Percentiles rank a stretch among this genome's conserved stretches.
Evolutionary conservation across 352 stramenopile genomes (phyloP).

Genomic region (Phytophthora pinifolia): DNA sequence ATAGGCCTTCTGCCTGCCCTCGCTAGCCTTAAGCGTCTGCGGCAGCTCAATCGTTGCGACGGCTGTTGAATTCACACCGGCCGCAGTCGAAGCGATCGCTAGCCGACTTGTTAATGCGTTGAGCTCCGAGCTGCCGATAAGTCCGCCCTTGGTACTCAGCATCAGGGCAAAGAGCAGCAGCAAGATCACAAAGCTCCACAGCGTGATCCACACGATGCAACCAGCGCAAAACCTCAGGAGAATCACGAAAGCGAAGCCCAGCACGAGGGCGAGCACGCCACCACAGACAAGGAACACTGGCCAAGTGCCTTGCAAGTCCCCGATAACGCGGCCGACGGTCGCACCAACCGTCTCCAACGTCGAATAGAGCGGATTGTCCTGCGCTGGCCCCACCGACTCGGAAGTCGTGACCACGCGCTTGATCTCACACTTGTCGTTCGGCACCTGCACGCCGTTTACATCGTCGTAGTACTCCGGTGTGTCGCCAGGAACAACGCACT

Average conservation of each 20-base stretch:
- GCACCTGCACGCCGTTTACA: constrained; percentile 41
- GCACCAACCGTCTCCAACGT: constrained; percentile 54
- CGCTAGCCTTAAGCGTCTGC: constrained; percentile 52
- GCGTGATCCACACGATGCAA: constrained; percentile 70
- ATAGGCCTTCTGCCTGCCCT: constrained; percentile 65
- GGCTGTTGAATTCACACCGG: constrained; percentile 33
- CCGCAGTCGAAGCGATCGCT: constrained; percentile 28
- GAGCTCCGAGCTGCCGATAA: constrained; percentile 59
- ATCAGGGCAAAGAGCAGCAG: constrained; percentile 73
- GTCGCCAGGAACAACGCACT: constrained; percentile 70
- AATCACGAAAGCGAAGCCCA: constrained; percentile 72
- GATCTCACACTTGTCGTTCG: constrained; percentile 76
- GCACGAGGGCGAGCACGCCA: constrained; percentile 42
- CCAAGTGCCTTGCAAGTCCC: constrained; percentile 68
- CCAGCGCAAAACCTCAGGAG: constrained; percentile 73
- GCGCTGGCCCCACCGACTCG: constrained; percentile 53
- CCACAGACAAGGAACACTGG: constrained; percentile 51
- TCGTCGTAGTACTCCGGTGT: constrained; percentile 68
- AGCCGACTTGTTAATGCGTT: constrained; percentile 41
- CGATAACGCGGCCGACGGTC: constrained; percentile 59
- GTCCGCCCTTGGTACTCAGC: constrained; percentile 70
- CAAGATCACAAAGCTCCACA: constrained; percentile 68
- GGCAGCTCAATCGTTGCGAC: constrained; percentile 38
- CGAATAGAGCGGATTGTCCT: constrained; percentile 76
- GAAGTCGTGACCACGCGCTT: constrained; percentile 62